These are phyloP conservation scores for Tephrocybe sp. DNA, from an alignment of 768 basidiomycete genomes.

Conservation along the genomic window DNA sequence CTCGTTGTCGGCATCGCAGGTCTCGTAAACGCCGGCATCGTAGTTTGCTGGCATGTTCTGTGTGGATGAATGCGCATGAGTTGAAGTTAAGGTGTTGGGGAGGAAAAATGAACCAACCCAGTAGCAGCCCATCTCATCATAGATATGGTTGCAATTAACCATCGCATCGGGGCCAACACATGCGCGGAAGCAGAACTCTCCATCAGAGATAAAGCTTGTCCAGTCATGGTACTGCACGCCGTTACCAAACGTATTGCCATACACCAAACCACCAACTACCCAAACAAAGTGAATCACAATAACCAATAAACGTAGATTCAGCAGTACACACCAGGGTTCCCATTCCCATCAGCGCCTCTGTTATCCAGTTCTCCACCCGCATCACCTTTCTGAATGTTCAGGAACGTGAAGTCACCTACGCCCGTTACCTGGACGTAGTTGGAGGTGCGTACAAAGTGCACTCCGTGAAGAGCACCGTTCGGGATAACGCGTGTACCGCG, in stretches of 20 bases:
- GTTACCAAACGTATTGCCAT: conserved; percentile 56
- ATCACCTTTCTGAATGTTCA: conserved; percentile 58
- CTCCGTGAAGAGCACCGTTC: conserved; percentile 58
- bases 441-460: conserved; percentile 65
- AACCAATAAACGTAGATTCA: background rate
- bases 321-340: conserved; percentile 37
- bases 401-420: conserved; percentile 63
- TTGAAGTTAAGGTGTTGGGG: background rate
- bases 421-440: conserved; percentile 65
- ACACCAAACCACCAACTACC: conserved; percentile 72
- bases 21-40: conserved; percentile 54
- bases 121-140: conserved; percentile 63
- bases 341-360: conserved; percentile 61
- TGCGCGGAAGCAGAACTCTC: conserved; percentile 67
- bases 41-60: conserved; percentile 76
- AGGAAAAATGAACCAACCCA: conserved; percentile 34
- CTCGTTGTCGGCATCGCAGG: conserved; percentile 60
- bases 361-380: conserved; percentile 72
- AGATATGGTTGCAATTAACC: conserved; percentile 72
- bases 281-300: too few relatives aligned
- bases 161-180: conserved; percentile 61
- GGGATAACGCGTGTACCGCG: conserved; percentile 75
- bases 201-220: conserved; percentile 78
- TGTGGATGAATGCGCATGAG: conserved; percentile 22
- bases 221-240: conserved; percentile 69